phyloP scores from a whole-genome alignment of 2,329 filamentous ascomycete genomes.

The Periconia macrospinosa region DNA sequence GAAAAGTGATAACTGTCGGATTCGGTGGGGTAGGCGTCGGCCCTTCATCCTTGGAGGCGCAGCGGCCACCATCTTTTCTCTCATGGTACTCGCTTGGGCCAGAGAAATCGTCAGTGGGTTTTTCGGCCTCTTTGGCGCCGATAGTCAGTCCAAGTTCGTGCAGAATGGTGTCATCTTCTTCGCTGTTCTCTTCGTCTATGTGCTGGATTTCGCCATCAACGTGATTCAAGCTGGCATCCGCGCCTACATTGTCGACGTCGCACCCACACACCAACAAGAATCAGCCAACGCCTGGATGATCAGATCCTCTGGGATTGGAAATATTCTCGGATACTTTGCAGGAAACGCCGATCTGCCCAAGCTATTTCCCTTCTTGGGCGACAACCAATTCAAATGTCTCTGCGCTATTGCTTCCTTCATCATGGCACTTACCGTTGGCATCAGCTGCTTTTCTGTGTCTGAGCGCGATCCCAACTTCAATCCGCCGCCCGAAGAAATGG shows the following conservation, averaged over 20 bases:
- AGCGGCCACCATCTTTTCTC: slow-evolving; percentile 51
- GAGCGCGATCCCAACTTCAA: slow-evolving; percentile 82
- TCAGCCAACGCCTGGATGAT: slow-evolving; percentile 93
- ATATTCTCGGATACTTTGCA: slow-evolving; percentile 86
- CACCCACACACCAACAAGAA: slow-evolving; percentile 91
- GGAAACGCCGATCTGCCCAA: slow-evolving; percentile 80
- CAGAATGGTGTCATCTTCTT: slow-evolving; percentile 71
- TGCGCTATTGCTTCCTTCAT: slow-evolving; percentile 80
- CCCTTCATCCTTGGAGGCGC: slow-evolving; percentile 57
- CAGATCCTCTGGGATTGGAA: slow-evolving; percentile 81
- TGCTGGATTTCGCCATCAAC: slow-evolving; percentile 93
- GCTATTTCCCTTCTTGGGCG: slow-evolving; percentile 76
- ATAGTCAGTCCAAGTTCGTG: slow-evolving; percentile 65
- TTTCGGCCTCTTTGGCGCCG: slow-evolving; percentile 70
- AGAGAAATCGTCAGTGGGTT: slow-evolving; percentile 63
- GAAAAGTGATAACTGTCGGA: slow-evolving; percentile 55
- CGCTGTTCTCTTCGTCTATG: slow-evolving; percentile 84
- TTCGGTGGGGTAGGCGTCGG: slow-evolving; percentile 52
- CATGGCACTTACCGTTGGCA: slow-evolving; percentile 67
- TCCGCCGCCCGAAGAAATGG: slow-evolving; percentile 60
- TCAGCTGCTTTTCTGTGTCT: slow-evolving; percentile 70
- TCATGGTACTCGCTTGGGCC: slow-evolving; percentile 55
- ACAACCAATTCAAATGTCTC: slow-evolving; percentile 90
- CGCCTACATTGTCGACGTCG: slow-evolving; percentile 91
- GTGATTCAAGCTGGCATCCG: slow-evolving; percentile 90